A percentile compares a stretch with the other conserved stretches of the same genome.
phyloP scores from a whole-genome alignment of 73 alveolate genomes.

The Paramecium tetraurelia region DNA sequence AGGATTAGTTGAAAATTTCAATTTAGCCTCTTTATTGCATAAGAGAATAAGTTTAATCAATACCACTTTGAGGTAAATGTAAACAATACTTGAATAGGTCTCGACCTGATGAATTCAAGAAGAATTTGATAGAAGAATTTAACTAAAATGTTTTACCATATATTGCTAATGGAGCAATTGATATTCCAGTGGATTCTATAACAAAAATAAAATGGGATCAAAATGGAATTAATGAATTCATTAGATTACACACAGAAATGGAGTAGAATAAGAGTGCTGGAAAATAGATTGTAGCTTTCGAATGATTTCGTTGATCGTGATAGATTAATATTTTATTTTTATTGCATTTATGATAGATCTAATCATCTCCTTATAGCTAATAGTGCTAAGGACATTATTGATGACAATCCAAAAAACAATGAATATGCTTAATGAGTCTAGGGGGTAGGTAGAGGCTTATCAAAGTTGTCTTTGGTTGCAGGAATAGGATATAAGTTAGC shows the following conservation, averaged over 20 bases:
- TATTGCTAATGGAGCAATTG: not conserved
- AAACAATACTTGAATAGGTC: not conserved
- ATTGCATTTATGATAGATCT: not conserved
- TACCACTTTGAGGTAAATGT: not conserved
- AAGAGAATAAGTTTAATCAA: not conserved
- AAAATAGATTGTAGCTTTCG: not conserved
- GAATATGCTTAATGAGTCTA: constrained; percentile 48
- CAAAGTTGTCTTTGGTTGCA: constrained; percentile 61
- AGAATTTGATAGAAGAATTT: not conserved
- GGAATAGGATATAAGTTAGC: constrained; percentile 63
- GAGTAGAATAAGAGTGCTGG: not conserved
- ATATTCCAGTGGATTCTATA: not conserved
- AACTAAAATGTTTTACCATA: not conserved
- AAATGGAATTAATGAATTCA: not conserved
- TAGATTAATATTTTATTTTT: not conserved
- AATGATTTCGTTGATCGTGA: constrained; percentile 41
- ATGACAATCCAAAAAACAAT: constrained; percentile 47
- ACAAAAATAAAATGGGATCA: not conserved
- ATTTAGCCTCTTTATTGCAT: not conserved
- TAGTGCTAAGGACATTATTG: constrained; percentile 34
- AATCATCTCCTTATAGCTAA: constrained; percentile 42
- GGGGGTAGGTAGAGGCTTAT: constrained; percentile 59
- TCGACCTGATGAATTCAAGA: not conserved
- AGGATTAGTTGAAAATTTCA: not conserved
- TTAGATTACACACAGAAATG: not conserved